phyloP scores from a whole-genome alignment of 768 basidiomycete genomes.

The Hysterangium stoloniferum region DNA sequence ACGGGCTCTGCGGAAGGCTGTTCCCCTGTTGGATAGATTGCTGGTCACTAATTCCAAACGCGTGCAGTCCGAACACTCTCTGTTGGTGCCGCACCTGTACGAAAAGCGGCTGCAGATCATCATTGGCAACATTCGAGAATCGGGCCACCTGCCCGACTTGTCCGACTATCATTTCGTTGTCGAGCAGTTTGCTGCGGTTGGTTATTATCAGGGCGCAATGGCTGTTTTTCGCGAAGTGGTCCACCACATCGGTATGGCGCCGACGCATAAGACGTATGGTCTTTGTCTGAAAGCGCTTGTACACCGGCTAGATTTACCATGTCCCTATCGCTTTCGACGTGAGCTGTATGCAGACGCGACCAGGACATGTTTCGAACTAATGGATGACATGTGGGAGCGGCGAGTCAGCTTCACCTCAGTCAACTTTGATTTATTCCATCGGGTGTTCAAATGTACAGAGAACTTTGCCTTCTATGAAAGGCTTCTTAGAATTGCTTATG shows the following conservation, averaged over 20 bases:
- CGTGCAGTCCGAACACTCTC: slow-evolving; percentile 30
- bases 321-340: slow-evolving; percentile 29
- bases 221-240: slow-evolving; percentile 55
- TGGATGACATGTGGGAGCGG: slow-evolving; percentile 45
- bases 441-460: slow-evolving; percentile 59
- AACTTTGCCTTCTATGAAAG: slow-evolving; percentile 48
- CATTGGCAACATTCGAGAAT: slow-evolving; percentile 59
- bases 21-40: slow-evolving; percentile 38
- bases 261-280: slow-evolving; percentile 49
- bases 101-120: slow-evolving; percentile 62
- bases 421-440: slow-evolving; percentile 59
- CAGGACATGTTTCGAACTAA: slow-evolving; percentile 39
- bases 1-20: slow-evolving; percentile 59
- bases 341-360: slow-evolving; percentile 36
- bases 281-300: slow-evolving; percentile 64
- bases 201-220: slow-evolving; percentile 55
- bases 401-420: slow-evolving; percentile 46
- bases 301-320: slow-evolving; percentile 56
- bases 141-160: slow-evolving; percentile 36
- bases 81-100: slow-evolving; percentile 41
- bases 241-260: slow-evolving; percentile 33
- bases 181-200: slow-evolving; percentile 67
- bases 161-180: slow-evolving; percentile 73
- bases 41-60: slow-evolving; percentile 38
- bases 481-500: slow-evolving; percentile 63